Conservation (phyloP, 257 asterid genomes). For the Gynochthodes officinalis region DNA sequence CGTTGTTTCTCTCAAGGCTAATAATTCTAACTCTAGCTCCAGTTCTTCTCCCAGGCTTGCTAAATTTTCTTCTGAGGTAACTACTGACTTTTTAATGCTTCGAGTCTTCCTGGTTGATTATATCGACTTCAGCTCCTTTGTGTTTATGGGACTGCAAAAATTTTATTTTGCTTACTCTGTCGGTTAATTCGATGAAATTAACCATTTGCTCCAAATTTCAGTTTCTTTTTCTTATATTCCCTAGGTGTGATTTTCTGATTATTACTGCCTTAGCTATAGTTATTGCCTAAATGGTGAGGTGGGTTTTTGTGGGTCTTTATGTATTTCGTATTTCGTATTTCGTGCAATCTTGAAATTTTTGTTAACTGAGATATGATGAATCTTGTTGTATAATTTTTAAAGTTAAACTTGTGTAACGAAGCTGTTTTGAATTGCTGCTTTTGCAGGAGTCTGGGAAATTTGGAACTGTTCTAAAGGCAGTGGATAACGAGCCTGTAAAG, state of each 20-base stretch:
- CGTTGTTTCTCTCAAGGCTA: conserved; percentile 52
- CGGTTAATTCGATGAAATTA: neutral
- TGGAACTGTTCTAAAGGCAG: conserved; percentile 47
- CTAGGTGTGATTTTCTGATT: too few relatives aligned
- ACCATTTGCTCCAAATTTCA: neutral
- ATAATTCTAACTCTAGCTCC: neutral
- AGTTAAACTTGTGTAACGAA: neutral
- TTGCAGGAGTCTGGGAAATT: conserved; percentile 47
- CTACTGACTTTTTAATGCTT: neutral
- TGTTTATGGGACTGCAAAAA: neutral
- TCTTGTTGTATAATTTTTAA: neutral
- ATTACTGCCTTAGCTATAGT: neutral
- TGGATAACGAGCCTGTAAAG: conserved; percentile 71
- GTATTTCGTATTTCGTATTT: too few relatives aligned
- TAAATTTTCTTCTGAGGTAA: conserved; percentile 56
- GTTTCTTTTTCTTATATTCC: neutral
- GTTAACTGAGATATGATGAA: too few relatives aligned
- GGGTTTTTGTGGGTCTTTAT: conserved; percentile 1
- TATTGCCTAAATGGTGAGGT: neutral
- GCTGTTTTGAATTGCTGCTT: conserved; percentile 4
- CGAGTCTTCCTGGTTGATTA: neutral
- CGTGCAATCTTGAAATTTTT: too few relatives aligned
- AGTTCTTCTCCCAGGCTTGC: conserved; percentile 11
- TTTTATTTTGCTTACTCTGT: neutral
- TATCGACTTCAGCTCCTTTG: neutral